These are phyloP conservation scores for Kwoniella sp. DNA, from an alignment of 768 basidiomycete species.

Conservation along the genomic window DNA sequence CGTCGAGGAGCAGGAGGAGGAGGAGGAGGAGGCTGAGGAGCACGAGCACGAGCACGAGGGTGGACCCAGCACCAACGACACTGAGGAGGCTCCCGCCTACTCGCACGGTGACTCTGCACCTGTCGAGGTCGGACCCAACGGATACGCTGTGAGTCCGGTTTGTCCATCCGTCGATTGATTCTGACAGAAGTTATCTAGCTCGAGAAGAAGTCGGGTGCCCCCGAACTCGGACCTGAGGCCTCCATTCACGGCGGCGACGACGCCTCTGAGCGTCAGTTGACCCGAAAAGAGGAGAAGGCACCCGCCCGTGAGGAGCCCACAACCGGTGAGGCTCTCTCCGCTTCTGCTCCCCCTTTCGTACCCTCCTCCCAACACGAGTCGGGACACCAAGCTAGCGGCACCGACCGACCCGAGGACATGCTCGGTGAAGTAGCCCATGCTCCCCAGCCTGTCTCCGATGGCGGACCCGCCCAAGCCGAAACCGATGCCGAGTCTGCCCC, in stretches of 20 bases:
- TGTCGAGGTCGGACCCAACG: slow-evolving; percentile 57
- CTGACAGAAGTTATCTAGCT: slow-evolving; percentile 48
- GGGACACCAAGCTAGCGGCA: neutral
- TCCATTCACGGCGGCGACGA: slow-evolving; percentile 31
- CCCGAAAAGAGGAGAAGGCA: slow-evolving; percentile 69
- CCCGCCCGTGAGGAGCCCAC: slow-evolving; percentile 58
- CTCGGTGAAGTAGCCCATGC: slow-evolving; percentile 38
- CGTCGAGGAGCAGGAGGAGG: slow-evolving; percentile 41
- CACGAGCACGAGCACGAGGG: slow-evolving; percentile 61
- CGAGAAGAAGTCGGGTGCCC: slow-evolving; percentile 55
- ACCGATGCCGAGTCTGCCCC: slow-evolving; percentile 25
- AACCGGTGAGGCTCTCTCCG: slow-evolving; percentile 46
- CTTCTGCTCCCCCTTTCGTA: slow-evolving; percentile 21
- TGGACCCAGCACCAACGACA: slow-evolving; percentile 55
- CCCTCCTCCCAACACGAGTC: slow-evolving; percentile 4
- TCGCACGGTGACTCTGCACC: slow-evolving; percentile 52
- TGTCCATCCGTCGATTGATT: neutral
- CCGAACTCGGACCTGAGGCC: slow-evolving; percentile 30
- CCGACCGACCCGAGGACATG: slow-evolving; percentile 18
- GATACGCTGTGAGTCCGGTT: slow-evolving; percentile 59
- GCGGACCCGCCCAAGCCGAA: slow-evolving; percentile 14
- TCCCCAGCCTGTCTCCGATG: slow-evolving; percentile 20
- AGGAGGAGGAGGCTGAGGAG: slow-evolving; percentile 53
- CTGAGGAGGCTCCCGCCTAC: slow-evolving; percentile 62
- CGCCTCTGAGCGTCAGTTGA: slow-evolving; percentile 54